Conservation (phyloP, 805 yeast species). For the Candida jianshihensis region DNA sequence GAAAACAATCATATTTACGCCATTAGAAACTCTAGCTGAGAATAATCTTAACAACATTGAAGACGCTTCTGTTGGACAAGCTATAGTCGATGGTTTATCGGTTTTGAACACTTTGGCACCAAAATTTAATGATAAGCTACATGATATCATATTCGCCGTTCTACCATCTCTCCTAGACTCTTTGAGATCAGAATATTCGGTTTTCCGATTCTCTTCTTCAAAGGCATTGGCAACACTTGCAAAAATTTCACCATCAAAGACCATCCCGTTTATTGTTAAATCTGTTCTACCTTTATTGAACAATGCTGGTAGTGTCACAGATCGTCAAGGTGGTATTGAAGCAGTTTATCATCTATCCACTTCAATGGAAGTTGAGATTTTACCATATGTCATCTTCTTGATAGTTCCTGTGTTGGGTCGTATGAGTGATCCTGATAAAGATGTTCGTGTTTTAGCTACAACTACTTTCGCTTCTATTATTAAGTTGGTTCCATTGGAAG, state of each 20-base stretch:
- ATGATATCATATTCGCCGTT: slow-evolving; percentile 41
- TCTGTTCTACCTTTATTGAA: slow-evolving; percentile 71
- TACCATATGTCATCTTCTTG: slow-evolving; percentile 91
- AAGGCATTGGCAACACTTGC: slow-evolving; percentile 82
- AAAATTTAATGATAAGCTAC: slow-evolving; percentile 42
- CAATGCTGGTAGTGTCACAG: slow-evolving; percentile 60
- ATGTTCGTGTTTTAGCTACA: slow-evolving; percentile 85
- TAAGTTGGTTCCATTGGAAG: slow-evolving; percentile 92
- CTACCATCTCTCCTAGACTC: slow-evolving; percentile 46
- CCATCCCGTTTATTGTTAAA: slow-evolving; percentile 76
- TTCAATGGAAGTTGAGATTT: slow-evolving; percentile 79
- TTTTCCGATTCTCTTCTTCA: slow-evolving; percentile 84
- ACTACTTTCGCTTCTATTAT: slow-evolving; percentile 95
- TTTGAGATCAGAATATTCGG: slow-evolving; percentile 66
- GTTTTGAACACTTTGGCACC: slow-evolving; percentile 70
- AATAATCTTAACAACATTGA: slow-evolving; percentile 24
- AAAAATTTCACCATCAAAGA: slow-evolving; percentile 55
- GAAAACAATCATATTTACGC: slow-evolving; percentile 55
- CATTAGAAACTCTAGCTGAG: slow-evolving; percentile 38
- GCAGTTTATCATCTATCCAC: slow-evolving; percentile 78
- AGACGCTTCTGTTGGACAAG: slow-evolving; percentile 58
- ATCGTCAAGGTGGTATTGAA: slow-evolving; percentile 93
- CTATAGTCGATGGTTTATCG: slow-evolving; percentile 80
- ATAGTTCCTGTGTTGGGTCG: slow-evolving; percentile 96
- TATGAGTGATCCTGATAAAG: slow-evolving; percentile 92